phyloP scores from a whole-genome alignment of 495 filamentous ascomycete species.

The Penicillium canescens region DNA sequence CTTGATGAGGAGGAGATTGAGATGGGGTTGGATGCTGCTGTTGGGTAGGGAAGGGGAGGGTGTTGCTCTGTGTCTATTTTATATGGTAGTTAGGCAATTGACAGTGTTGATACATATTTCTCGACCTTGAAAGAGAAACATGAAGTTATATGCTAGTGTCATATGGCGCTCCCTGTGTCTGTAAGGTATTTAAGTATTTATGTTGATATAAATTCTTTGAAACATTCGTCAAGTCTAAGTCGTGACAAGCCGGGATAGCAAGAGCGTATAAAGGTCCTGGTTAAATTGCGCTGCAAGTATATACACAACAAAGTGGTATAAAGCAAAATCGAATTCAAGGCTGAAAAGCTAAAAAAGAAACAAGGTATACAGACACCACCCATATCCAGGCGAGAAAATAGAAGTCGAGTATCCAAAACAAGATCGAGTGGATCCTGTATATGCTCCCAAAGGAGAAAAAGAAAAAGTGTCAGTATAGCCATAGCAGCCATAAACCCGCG shows the following conservation, averaged over 20 bases:
- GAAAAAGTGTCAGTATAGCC: background rate
- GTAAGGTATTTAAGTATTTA: too few relatives aligned
- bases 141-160: too few relatives aligned
- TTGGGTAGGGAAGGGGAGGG: constrained; percentile 4
- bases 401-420: background rate
- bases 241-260: too few relatives aligned
- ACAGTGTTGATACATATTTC: too few relatives aligned
- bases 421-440: constrained; percentile 3
- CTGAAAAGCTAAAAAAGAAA: background rate
- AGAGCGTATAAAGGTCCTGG: too few relatives aligned
- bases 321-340: constrained; percentile 1
- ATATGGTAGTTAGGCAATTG: too few relatives aligned
- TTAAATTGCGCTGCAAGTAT: too few relatives aligned
- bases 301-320: background rate
- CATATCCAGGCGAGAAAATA: background rate
- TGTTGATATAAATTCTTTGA: too few relatives aligned
- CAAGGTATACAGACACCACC: background rate
- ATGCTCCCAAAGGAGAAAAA: constrained; percentile 4
- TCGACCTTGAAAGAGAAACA: too few relatives aligned
- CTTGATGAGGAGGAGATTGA: constrained; percentile 61
- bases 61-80: too few relatives aligned
- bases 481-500: background rate
- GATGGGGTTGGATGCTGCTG: constrained; percentile 21
- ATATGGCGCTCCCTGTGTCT: too few relatives aligned
- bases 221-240: too few relatives aligned